These are phyloP conservation scores for Lactifluus rugatus DNA, from an alignment of 768 basidiomycete genomes.

Conservation along the genomic window DNA sequence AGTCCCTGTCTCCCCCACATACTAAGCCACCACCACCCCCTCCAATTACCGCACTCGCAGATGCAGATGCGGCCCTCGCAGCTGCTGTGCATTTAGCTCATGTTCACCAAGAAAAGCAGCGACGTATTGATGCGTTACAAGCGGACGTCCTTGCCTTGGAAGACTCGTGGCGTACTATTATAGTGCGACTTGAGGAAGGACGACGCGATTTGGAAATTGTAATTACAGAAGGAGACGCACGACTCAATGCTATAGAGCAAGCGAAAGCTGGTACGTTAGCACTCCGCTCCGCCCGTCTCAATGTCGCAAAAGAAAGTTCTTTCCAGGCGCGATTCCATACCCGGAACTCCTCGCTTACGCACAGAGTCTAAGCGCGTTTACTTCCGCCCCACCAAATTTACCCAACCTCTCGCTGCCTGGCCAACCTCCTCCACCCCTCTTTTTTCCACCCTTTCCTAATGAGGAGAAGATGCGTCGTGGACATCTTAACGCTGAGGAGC, in stretches of 20 bases:
- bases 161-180: slow-evolving; percentile 57
- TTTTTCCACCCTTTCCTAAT: slow-evolving; percentile 87
- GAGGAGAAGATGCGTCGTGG: slow-evolving; percentile 88
- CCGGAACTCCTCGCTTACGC: slow-evolving; percentile 79
- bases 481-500: slow-evolving; percentile 68
- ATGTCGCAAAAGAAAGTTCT: background rate
- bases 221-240: slow-evolving; percentile 66
- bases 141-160: slow-evolving; percentile 63
- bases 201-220: slow-evolving; percentile 60
- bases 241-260: slow-evolving; percentile 56
- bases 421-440: slow-evolving; percentile 65
- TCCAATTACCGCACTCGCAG: slow-evolving; percentile 45
- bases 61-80: slow-evolving; percentile 56
- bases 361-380: slow-evolving; percentile 75
- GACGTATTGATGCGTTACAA: slow-evolving; percentile 62
- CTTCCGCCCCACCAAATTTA: slow-evolving; percentile 83
- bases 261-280: slow-evolving; percentile 58
- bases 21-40: slow-evolving; percentile 54
- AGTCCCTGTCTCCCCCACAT: slow-evolving; percentile 60
- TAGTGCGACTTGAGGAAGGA: slow-evolving; percentile 51
- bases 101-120: slow-evolving; percentile 66
- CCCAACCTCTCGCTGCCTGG: slow-evolving; percentile 62
- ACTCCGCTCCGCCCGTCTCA: background rate
- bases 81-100: slow-evolving; percentile 55
- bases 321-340: slow-evolving; percentile 65